Conservation (phyloP, 805 yeast species). For the Myxozyma vanderwaltii region DNA sequence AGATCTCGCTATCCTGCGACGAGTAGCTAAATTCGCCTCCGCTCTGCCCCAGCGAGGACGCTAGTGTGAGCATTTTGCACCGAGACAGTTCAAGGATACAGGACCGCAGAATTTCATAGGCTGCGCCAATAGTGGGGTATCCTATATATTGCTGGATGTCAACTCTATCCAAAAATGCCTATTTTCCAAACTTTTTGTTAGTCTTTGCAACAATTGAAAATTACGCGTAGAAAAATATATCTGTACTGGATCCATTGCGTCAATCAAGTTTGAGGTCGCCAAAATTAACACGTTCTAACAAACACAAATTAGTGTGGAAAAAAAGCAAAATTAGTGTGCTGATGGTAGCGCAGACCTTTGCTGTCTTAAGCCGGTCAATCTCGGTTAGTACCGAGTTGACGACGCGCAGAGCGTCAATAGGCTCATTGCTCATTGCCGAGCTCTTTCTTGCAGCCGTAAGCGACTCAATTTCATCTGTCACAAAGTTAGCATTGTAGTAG, state of each 20-base stretch:
- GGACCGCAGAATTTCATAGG: conserved; percentile 40
- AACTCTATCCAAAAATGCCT: conserved; percentile 50
- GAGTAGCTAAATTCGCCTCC: background rate
- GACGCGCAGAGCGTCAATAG: conserved; percentile 49
- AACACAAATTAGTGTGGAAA: background rate
- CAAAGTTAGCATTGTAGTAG: background rate
- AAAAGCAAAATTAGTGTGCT: no score
- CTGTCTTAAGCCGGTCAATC: conserved; percentile 45
- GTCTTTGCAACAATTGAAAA: background rate
- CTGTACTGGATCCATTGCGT: conserved; percentile 44
- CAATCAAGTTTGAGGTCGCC: conserved; percentile 48
- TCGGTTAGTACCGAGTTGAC: conserved; percentile 51
- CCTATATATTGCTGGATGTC: conserved; percentile 46
- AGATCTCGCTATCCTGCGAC: background rate
- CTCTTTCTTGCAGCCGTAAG: conserved; percentile 48
- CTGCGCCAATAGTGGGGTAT: conserved; percentile 43
- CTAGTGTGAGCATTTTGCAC: conserved; percentile 12
- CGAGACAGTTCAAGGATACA: conserved; percentile 39
- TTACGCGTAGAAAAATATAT: background rate
- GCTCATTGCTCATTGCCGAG: conserved; percentile 45
- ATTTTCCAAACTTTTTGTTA: background rate
- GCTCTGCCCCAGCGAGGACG: background rate
- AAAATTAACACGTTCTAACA: conserved; percentile 44
- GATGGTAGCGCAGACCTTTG: no score
- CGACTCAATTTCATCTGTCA: conserved; percentile 50